Evolutionary conservation across 225 moss, liverwort and hornwort genomes (phyloP), one percentile per base, ranked within the genome.

Genomic region (Rhytidiadelphus loreus): DNA sequence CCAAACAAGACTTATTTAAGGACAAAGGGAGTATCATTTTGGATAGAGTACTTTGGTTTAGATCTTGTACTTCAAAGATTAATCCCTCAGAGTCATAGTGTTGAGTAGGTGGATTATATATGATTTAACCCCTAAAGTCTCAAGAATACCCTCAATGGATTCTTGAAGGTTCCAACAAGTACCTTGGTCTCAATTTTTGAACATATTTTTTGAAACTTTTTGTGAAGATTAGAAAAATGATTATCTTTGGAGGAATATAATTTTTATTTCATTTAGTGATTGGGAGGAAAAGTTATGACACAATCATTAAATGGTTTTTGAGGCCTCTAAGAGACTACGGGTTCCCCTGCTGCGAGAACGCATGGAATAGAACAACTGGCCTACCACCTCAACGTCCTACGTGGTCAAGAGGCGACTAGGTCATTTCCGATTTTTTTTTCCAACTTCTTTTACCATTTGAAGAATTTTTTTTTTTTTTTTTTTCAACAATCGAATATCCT

Each of bases 101-200:
- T 43, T 46, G 46, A 0, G n/a, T n/a, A n/a, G n/a, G n/a, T n/a
- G n/a, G 6, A 43, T 43, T 9, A 16, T 15, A 2, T 43, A 43
- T 71, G 16, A 8, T 71, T 25, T 70, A 24, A 41, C 3, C 4
- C 15, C 8, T 1, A 15, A 3, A 41, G 2, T 70, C 13, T 8
- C 37, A 43, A 43, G 5, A 25, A 2, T 41, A 8, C 3, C 3
- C 0, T 41, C 0, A 1, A 26, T 8, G 1, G 0, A 4, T 5
- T 9, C 3, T 43, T 43, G 16, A 71, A 43, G 28, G 9, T 43
- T 71, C 2, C 3, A 0, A 4, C 9, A 71, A 6, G 21, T 37
- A 20, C 19, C 19, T 35, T 35, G 5, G 6, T 35, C 20, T 65
- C 20, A 65, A 65, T 20, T 20, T 66, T 37, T 21, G 3, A 3